Conservation (phyloP, 441 rosid species). For the Eruca vesicaria region DNA sequence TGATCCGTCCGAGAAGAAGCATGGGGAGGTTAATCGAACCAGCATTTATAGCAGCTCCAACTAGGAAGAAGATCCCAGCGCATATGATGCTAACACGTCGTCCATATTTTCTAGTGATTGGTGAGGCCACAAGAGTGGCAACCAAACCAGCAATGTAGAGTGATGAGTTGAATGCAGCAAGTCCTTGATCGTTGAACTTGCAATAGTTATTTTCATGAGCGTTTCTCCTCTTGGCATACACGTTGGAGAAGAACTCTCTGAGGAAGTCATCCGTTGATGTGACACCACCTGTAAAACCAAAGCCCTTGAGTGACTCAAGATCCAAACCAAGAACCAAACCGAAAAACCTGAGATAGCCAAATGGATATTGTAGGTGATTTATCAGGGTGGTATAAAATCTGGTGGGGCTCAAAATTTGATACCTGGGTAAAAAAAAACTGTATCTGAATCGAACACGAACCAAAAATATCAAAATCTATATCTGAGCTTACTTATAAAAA, state of each 20-base stretch:
- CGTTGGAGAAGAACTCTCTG: slow-evolving; percentile 51
- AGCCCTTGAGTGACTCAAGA: not conserved
- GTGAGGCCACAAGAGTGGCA: slow-evolving; percentile 67
- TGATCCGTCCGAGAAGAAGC: slow-evolving; percentile 13
- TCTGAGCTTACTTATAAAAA: too few species aligned
- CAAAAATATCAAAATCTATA: not conserved
- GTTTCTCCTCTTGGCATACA: slow-evolving; percentile 51
- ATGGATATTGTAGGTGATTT: not conserved
- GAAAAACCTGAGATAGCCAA: not conserved
- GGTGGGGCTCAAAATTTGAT: not conserved
- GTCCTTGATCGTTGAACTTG: slow-evolving; percentile 70
- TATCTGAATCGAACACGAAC: not conserved
- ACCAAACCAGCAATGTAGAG: slow-evolving; percentile 80
- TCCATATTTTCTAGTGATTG: slow-evolving; percentile 67
- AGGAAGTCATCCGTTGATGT: slow-evolving; percentile 80
- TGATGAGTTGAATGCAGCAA: slow-evolving; percentile 79
- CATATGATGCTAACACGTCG: slow-evolving; percentile 70
- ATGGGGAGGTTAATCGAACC: slow-evolving; percentile 54
- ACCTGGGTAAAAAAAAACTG: not conserved
- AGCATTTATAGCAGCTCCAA: slow-evolving; percentile 68
- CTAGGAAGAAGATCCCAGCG: slow-evolving; percentile 71
- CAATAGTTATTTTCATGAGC: slow-evolving; percentile 86
- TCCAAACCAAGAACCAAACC: not conserved
- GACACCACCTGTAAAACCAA: slow-evolving; percentile 54
- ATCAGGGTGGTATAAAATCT: not conserved